Percentiles rank a stretch among this genome's conserved stretches.
phyloP scores from a whole-genome alignment of 2,329 filamentous ascomycete species.

The Trichoderma koningii region DNA sequence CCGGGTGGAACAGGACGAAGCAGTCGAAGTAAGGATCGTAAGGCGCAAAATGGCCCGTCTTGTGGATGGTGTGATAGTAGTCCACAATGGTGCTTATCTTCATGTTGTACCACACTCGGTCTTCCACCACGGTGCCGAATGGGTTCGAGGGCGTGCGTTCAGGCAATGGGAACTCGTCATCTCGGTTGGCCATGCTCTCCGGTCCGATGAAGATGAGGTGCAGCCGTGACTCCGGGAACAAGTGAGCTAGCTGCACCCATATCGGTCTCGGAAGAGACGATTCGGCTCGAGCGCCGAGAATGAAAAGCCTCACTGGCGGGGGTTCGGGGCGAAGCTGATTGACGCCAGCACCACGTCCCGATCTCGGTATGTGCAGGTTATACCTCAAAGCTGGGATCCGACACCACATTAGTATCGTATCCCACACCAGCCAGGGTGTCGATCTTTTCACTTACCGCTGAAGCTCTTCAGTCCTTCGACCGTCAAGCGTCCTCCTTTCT shows the following conservation, averaged over 20 bases:
- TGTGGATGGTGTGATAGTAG: conserved; percentile 95
- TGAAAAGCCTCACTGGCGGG: conserved; percentile 87
- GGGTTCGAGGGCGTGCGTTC: conserved; percentile 83
- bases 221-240: conserved; percentile 90
- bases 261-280: conserved; percentile 91
- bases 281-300: conserved; percentile 94
- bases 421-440: background rate
- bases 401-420: background rate
- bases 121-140: conserved; percentile 91
- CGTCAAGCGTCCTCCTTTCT: conserved; percentile 73
- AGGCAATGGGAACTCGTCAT: conserved; percentile 88
- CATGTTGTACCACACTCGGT: conserved; percentile 81
- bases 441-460: conserved; percentile 65
- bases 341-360: conserved; percentile 72
- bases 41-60: conserved; percentile 85
- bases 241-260: conserved; percentile 90
- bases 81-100: conserved; percentile 98
- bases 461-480: conserved; percentile 90
- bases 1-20: conserved; percentile 95
- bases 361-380: conserved; percentile 82
- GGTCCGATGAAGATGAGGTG: conserved; percentile 94
- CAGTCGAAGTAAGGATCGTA: conserved; percentile 99
- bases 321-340: conserved; percentile 80
- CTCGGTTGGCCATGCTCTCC: conserved; percentile 92
- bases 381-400: conserved; percentile 74